Evolutionary conservation across 495 filamentous ascomycete genomes (phyloP), one percentile per base, ranked within the genome.

Genomic region (Aspergillus olivimuriae): DNA sequence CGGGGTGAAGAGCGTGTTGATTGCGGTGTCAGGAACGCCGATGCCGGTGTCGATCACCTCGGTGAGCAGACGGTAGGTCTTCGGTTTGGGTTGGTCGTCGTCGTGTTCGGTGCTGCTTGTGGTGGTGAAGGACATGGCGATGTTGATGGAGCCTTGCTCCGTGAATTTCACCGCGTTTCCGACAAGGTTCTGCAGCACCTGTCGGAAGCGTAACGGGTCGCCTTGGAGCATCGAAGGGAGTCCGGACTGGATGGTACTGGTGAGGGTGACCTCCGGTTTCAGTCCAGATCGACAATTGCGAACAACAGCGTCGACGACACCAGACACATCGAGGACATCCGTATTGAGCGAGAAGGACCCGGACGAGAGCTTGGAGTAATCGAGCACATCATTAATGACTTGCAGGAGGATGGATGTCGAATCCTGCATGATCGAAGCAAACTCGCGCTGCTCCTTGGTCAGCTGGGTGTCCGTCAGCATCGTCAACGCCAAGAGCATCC

Each of bases 161-260:
- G 89, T 94, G 51, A 94, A 94, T 50, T 95, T 94, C 61, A 90
- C 87, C 43, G 83, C 86, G 54, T 95, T 95, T 7, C 84, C 83
- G n/a, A 94, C 69, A 11, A 95, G 61, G 53, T 94, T 95, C 19
- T 83, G 87, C 10, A 94, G 72, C 23, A 95, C 82, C 61, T 94
- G 89, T 14, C 87, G 75, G 35, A 90, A 75, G 24, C 89, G 71
- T 0, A 85, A 77, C 1, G 88, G 83, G 55, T 95, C 89, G 5
- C 89, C 89, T 55, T 61, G 57, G 20, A 74, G 20, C 20, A 47
- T 38, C 19, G 34, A 34, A 0, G 68, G 68, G 4, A 75, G 56
- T 17, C 74, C 63, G 12, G 72, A 56, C 15, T 72, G 60, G 16
- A 80, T 66, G 19, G 76, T 63, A 10, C 62, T 72, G 11, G 60